These are phyloP conservation scores for Pichia kudriavzevii DNA, from an alignment of 1,139 yeast genomes.

Conservation along the genomic window DNA sequence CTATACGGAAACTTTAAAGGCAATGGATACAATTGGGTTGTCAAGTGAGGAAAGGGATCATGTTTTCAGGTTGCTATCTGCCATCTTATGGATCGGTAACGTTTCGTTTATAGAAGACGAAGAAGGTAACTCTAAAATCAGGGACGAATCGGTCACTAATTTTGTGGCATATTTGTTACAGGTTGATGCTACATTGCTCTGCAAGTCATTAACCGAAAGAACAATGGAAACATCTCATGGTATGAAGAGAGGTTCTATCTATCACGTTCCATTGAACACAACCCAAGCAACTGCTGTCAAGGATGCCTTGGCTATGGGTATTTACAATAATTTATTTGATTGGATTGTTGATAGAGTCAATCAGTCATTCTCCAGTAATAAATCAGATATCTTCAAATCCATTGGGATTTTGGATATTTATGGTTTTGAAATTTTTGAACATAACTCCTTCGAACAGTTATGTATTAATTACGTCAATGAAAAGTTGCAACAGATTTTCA, in stretches of 20 bases:
- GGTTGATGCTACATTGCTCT: conserved; percentile 62
- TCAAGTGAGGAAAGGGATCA: conserved; percentile 79
- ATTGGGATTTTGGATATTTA: conserved; percentile 96
- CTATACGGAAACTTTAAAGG: conserved; percentile 69
- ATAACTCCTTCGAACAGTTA: conserved; percentile 92
- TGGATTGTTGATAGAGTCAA: conserved; percentile 98
- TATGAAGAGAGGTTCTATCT: conserved; percentile 82
- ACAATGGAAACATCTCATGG: conserved; percentile 88
- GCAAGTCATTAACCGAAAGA: conserved; percentile 67
- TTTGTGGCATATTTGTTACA: conserved; percentile 89
- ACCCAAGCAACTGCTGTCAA: conserved; percentile 93
- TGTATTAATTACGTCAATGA: conserved; percentile 97
- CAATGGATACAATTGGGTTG: conserved; percentile 86
- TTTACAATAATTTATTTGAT: conserved; percentile 86
- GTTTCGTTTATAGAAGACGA: conserved; percentile 79
- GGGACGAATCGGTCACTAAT: conserved; percentile 83
- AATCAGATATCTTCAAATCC: conserved; percentile 48
- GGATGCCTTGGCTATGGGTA: conserved; percentile 92
- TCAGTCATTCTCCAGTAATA: conserved; percentile 42
- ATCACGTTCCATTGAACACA: conserved; percentile 86
- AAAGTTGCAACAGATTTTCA: conserved; percentile 92
- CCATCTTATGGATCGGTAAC: conserved; percentile 92
- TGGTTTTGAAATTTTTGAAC: conserved; percentile 96
- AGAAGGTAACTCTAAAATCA: conserved; percentile 73
- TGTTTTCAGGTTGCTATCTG: conserved; percentile 77